A percentile compares a stretch with the other conserved stretches of the same genome.
phyloP scores from a whole-genome alignment of 2,329 filamentous ascomycete species.

The Aspergillus unguis region DNA sequence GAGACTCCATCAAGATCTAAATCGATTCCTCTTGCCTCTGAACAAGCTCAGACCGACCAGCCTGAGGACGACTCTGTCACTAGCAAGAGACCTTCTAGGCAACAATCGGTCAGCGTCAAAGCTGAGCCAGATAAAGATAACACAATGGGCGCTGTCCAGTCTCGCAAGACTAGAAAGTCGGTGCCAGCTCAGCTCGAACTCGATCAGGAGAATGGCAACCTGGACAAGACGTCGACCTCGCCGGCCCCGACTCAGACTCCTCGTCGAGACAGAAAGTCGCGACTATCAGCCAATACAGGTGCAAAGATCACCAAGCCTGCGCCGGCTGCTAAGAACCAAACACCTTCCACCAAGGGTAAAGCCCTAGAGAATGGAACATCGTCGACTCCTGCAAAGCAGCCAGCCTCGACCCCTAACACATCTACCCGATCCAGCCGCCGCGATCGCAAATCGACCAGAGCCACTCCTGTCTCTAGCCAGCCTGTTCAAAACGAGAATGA shows the following conservation, averaged over 20 bases:
- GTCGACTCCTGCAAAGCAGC: slow-evolving; percentile 8
- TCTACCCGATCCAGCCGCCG: slow-evolving; percentile 14
- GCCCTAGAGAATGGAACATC: not conserved
- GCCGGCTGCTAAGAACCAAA: not conserved
- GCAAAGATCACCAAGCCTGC: slow-evolving; percentile 8
- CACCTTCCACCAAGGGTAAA: slow-evolving; percentile 2
- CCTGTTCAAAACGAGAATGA: not conserved
- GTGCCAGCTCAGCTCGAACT: slow-evolving; percentile 17
- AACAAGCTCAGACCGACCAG: slow-evolving; percentile 5
- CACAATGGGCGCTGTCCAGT: slow-evolving; percentile 4
- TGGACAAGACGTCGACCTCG: slow-evolving; percentile 7
- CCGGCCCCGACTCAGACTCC: slow-evolving; percentile 11
- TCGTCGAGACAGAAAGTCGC: slow-evolving; percentile 14
- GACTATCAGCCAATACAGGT: slow-evolving; percentile 2
- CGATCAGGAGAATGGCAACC: slow-evolving; percentile 4
- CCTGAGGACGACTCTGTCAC: slow-evolving; percentile 3
- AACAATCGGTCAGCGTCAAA: slow-evolving; percentile 12
- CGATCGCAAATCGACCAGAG: slow-evolving; percentile 12
- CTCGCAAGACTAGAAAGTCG: slow-evolving; percentile 17
- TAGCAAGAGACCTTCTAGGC: slow-evolving; percentile 8
- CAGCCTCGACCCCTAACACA: slow-evolving; percentile 4
- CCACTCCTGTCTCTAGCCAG: not conserved
- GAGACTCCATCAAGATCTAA: slow-evolving; percentile 10
- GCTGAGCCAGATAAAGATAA: slow-evolving; percentile 9
- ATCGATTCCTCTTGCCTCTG: slow-evolving; percentile 1